phyloP scores from a whole-genome alignment of 495 filamentous ascomycete genomes.

The Penicillium soppii region DNA sequence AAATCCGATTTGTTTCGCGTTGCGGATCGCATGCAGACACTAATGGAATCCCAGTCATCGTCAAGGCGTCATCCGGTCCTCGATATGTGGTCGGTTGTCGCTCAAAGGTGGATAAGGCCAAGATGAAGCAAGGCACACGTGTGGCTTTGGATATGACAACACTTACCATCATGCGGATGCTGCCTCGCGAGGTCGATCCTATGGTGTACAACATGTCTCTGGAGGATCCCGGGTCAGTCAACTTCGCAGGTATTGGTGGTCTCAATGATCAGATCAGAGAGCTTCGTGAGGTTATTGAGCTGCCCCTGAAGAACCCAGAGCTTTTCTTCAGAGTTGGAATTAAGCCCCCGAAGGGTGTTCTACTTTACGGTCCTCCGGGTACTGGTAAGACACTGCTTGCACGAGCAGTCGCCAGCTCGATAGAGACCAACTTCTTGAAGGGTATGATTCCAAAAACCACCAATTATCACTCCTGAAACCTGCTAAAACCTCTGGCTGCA shows the following conservation, averaged over 20 bases:
- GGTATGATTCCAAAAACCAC: conserved; percentile 51
- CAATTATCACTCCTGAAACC: not conserved
- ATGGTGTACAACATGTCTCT: conserved; percentile 99
- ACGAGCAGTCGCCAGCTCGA: conserved; percentile 90
- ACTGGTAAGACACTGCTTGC: conserved; percentile 97
- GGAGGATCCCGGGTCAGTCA: conserved; percentile 96
- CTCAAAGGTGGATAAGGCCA: conserved; percentile 94
- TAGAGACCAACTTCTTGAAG: conserved; percentile 99
- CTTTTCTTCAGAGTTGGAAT: conserved; percentile 96
- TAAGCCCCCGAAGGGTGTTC: conserved; percentile 97
- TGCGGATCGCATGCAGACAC: not conserved
- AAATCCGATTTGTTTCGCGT: not conserved
- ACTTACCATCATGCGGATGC: conserved; percentile 99
- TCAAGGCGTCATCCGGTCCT: conserved; percentile 94
- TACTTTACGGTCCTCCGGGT: conserved; percentile 96
- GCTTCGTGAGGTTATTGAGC: conserved; percentile 94
- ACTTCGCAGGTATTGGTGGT: conserved; percentile 98
- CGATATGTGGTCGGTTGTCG: conserved; percentile 98
- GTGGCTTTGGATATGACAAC: conserved; percentile 99
- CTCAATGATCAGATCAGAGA: conserved; percentile 99
- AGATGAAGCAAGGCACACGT: conserved; percentile 96
- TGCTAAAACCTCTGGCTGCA: conserved; percentile 18
- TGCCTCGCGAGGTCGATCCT: conserved; percentile 97
- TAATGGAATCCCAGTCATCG: conserved; percentile 53
- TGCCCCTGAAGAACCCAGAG: conserved; percentile 98